Conservation (phyloP, 768 basidiomycete genomes). For the Leccinum subgranulosum region DNA sequence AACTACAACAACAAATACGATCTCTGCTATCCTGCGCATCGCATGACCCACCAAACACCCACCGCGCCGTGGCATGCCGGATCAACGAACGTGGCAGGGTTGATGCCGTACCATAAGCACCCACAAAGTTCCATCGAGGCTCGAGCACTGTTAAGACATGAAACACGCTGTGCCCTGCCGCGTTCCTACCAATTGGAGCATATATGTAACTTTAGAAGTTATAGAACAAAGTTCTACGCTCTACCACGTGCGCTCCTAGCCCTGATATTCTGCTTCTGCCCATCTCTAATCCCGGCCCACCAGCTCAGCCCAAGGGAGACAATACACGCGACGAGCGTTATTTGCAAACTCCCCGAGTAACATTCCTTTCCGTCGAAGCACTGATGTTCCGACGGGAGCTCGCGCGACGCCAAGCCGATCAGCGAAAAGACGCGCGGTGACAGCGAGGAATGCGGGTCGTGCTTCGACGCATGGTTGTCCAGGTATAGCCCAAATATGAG, state of each 20-base stretch:
- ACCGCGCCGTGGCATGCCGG: no score
- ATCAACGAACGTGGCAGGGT: no score
- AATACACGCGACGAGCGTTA: slow-evolving; percentile 40
- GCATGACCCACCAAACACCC: no score
- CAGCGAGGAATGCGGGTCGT: background rate
- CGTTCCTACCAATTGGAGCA: no score
- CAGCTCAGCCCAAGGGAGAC: slow-evolving; percentile 35
- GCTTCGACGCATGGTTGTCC: slow-evolving; percentile 56
- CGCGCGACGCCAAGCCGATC: slow-evolving; percentile 6
- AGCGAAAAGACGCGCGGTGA: background rate
- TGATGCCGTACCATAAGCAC: no score
- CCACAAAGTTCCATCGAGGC: no score
- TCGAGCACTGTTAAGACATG: no score
- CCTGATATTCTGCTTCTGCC: background rate
- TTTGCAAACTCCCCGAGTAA: slow-evolving; percentile 54
- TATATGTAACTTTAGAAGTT: no score
- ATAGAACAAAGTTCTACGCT: background rate
- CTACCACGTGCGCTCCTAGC: background rate
- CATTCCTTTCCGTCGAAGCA: slow-evolving; percentile 59
- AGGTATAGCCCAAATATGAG: slow-evolving; percentile 77
- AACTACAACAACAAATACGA: no score
- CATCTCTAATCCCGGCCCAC: slow-evolving; percentile 37
- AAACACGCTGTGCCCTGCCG: no score
- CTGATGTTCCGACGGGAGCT: slow-evolving; percentile 35
- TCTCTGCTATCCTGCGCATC: no score